These are phyloP conservation scores for Quercus aquifolioides DNA, from an alignment of 306 rosid genomes.

Conservation along the genomic window DNA sequence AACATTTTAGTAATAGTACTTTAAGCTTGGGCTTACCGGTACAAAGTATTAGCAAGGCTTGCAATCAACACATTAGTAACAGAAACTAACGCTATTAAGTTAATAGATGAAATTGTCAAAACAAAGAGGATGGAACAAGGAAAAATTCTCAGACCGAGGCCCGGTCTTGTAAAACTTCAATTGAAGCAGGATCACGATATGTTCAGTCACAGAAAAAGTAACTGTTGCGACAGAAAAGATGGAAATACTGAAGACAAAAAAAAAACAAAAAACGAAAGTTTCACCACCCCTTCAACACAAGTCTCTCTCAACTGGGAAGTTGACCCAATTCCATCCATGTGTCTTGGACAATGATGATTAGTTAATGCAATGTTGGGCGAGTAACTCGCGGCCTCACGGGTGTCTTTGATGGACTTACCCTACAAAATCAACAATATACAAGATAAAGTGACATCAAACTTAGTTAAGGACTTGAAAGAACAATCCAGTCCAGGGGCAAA, in stretches of 20 bases:
- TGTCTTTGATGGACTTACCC: constrained; percentile 99
- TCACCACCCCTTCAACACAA: constrained; percentile 51
- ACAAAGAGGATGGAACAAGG: not conserved
- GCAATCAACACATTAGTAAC: constrained; percentile 11
- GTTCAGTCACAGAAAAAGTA: constrained; percentile 41
- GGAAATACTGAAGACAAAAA: constrained; percentile 36
- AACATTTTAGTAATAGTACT: too few species aligned
- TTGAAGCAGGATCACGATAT: constrained; percentile 44
- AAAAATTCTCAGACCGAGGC: constrained; percentile 37
- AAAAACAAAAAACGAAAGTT: constrained; percentile 25
- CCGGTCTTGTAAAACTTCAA: constrained; percentile 43
- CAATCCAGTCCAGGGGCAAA: constrained; percentile 17
- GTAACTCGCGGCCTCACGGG: constrained; percentile 90
- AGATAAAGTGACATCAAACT: not conserved
- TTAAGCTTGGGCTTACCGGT: too few species aligned
- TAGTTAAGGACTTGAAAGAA: not conserved
- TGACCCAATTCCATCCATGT: constrained; percentile 27
- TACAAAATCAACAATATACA: constrained; percentile 31
- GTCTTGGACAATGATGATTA: constrained; percentile 15
- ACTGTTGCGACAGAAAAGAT: constrained; percentile 41
- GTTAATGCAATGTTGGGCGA: constrained; percentile 49
- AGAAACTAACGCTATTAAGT: constrained; percentile 12
- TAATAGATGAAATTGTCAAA: constrained; percentile 21
- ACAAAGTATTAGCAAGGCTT: not conserved
- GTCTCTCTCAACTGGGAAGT: constrained; percentile 39